Conservation (phyloP, 2,329 filamentous ascomycete species). For the Penicillium sp. region DNA sequence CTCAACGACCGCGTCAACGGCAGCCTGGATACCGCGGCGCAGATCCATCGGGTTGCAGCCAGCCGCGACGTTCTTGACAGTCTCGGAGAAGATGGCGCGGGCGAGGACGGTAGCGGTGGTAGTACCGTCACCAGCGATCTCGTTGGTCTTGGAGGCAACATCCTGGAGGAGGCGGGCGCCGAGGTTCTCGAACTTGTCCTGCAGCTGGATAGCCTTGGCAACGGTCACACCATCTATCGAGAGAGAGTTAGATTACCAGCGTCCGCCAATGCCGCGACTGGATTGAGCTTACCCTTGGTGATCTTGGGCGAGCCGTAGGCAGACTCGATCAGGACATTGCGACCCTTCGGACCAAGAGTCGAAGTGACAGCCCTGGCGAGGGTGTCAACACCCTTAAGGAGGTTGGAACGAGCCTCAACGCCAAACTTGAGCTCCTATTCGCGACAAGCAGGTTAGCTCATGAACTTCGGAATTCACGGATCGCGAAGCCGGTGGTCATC, state of each 20-base stretch:
- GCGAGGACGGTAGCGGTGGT: constrained; percentile 96
- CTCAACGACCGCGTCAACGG: constrained; percentile 88
- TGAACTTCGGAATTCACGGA: constrained; percentile 20
- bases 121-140: constrained; percentile 96
- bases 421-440: constrained; percentile 92
- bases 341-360: constrained; percentile 93
- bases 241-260: constrained; percentile 12
- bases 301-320: constrained; percentile 99
- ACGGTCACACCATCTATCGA: constrained; percentile 77
- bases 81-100: constrained; percentile 98
- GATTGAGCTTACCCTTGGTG: constrained; percentile 76
- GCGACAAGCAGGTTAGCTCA: constrained; percentile 27
- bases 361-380: constrained; percentile 93
- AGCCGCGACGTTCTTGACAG: constrained; percentile 98
- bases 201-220: constrained; percentile 79
- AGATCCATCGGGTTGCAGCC: constrained; percentile 99
- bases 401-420: constrained; percentile 81
- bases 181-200: constrained; percentile 99
- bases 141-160: constrained; percentile 98
- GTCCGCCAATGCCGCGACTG: not conserved
- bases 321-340: constrained; percentile 97
- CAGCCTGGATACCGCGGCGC: constrained; percentile 91
- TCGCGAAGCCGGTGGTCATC: constrained; percentile 4
- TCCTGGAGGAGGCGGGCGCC: constrained; percentile 94
- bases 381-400: constrained; percentile 92